phyloP scores from a whole-genome alignment of 164 flowering plant species.

The Magnolia kwangsiensis region DNA sequence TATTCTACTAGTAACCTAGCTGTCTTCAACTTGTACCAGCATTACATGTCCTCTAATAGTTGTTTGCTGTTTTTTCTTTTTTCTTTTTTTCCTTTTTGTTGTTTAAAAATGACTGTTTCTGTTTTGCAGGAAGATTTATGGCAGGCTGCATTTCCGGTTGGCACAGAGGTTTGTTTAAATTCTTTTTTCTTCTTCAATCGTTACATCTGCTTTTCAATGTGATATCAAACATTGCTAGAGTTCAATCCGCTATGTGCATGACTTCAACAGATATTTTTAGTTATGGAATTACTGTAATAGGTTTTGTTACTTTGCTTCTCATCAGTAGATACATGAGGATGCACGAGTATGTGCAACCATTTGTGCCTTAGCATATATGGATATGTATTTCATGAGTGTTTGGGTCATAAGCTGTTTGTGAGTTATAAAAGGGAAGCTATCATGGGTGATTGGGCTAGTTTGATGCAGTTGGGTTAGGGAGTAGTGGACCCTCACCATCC shows the following conservation, averaged over 20 bases:
- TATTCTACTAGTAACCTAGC: too few species aligned
- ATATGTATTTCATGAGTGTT: too few species aligned
- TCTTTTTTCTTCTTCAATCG: background rate
- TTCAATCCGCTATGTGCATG: background rate
- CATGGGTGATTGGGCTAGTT: too few species aligned
- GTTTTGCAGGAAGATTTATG: slow-evolving; percentile 87
- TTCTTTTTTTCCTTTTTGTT: background rate
- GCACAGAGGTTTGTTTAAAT: slow-evolving; percentile 71
- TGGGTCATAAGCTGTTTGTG: too few species aligned
- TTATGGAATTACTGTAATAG: background rate
- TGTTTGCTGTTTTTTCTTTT: too few species aligned
- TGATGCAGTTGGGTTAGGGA: too few species aligned
- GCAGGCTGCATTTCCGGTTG: slow-evolving; percentile 77
- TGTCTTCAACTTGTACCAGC: too few species aligned
- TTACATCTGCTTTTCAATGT: background rate
- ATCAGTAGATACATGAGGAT: too few species aligned
- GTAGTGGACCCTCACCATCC: too few species aligned
- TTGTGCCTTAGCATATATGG: too few species aligned
- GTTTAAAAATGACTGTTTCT: background rate
- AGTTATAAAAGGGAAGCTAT: too few species aligned
- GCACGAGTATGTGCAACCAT: background rate
- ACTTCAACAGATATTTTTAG: background rate
- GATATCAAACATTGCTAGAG: background rate
- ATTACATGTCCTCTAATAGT: too few species aligned
- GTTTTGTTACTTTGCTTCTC: background rate